phyloP scores from a whole-genome alignment of 768 basidiomycete species.

The Termitomyces sp. region DNA sequence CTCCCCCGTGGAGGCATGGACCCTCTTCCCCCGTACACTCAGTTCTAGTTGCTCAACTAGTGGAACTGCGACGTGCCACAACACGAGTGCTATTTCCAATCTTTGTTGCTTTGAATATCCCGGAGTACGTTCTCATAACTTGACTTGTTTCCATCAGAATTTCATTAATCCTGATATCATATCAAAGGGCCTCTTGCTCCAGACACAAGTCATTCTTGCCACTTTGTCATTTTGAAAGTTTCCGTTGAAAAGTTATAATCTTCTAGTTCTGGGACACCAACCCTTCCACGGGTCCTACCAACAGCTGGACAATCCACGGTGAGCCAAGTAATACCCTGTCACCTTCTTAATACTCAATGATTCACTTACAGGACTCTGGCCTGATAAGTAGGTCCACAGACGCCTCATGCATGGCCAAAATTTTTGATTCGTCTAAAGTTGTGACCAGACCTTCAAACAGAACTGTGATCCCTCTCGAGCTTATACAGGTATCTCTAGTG shows the following conservation, averaged over 20 bases:
- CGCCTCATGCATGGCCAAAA: neutral
- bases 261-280: conserved; percentile 70
- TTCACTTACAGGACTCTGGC: conserved; percentile 25
- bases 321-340: conserved; percentile 15
- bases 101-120: conserved; percentile 67
- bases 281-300: conserved; percentile 54
- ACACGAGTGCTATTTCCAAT: conserved; percentile 38
- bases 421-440: conserved; percentile 32
- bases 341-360: conserved; percentile 28
- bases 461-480: conserved; percentile 37
- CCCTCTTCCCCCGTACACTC: conserved; percentile 20
- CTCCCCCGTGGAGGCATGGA: neutral
- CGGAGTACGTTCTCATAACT: conserved; percentile 41
- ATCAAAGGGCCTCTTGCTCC: conserved; percentile 60
- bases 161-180: conserved; percentile 1
- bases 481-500: conserved; percentile 29
- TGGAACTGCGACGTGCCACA: conserved; percentile 52
- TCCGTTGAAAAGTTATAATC: neutral
- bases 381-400: conserved; percentile 8
- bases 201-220: conserved; percentile 34
- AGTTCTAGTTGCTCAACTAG: conserved; percentile 51
- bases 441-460: conserved; percentile 39
- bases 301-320: conserved; percentile 80
- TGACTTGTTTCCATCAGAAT: neutral
- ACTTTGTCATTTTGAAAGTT: neutral